Percentiles rank a stretch among this genome's conserved stretches.
Evolutionary conservation across 176 grass and related monocot species (phyloP).

Genomic region (Avena atlantica): DNA sequence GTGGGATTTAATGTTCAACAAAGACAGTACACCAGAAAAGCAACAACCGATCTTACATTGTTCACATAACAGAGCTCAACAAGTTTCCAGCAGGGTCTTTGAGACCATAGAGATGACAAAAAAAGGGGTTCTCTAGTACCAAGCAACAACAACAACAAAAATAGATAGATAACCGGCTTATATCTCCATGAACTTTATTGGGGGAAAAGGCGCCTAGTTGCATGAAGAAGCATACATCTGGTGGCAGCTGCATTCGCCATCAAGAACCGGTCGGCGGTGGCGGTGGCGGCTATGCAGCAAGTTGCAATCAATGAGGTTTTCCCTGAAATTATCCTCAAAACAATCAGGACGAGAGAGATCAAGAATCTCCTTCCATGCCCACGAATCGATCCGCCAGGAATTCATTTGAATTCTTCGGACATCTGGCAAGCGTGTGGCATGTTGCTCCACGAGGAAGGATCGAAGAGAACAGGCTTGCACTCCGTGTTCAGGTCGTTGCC

Average conservation of each 20-base stretch:
- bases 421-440: constrained; percentile 69
- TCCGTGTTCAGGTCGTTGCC: constrained; percentile 51
- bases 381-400: constrained; percentile 18
- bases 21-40: constrained; percentile 3
- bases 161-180: constrained; percentile 43
- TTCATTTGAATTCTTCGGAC: constrained; percentile 61
- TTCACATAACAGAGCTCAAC: constrained; percentile 43
- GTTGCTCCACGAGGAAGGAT: constrained; percentile 63
- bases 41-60: constrained; percentile 39
- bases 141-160: neutral
- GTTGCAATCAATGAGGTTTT: constrained; percentile 33
- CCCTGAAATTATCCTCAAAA: constrained; percentile 38
- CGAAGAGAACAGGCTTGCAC: constrained; percentile 50
- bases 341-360: constrained; percentile 35
- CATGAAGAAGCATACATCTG: constrained; percentile 39
- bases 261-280: constrained; percentile 23
- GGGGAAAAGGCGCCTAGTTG: constrained; percentile 38
- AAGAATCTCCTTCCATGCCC: constrained; percentile 28
- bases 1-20: constrained; percentile 1
- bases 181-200: constrained; percentile 58
- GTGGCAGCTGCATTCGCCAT: constrained; percentile 21
- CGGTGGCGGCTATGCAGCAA: constrained; percentile 27
- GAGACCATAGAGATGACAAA: constrained; percentile 41
- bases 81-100: constrained; percentile 29
- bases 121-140: constrained; percentile 41